A percentile compares a stretch with the other conserved stretches of the same genome.
Evolutionary conservation across 768 basidiomycete genomes (phyloP).

Genomic region (Pleurotus ostreatus): DNA sequence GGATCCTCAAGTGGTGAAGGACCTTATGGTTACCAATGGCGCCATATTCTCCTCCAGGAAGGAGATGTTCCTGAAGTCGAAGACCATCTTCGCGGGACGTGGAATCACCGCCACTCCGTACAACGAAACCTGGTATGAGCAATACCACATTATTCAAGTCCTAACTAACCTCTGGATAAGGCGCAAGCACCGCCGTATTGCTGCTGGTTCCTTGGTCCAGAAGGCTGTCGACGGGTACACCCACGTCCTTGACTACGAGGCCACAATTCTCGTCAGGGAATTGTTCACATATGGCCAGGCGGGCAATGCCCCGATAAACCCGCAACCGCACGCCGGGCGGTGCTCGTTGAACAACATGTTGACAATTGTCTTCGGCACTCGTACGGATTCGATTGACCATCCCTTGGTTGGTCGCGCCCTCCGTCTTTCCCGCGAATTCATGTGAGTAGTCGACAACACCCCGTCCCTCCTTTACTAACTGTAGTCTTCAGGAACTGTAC

Average conservation of each 20-base stretch:
- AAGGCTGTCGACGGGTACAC: constrained; percentile 32
- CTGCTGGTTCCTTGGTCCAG: constrained; percentile 25
- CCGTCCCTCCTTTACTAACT: not conserved
- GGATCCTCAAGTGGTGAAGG: constrained; percentile 38
- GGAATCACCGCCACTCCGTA: constrained; percentile 43
- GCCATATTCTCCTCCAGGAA: constrained; percentile 44
- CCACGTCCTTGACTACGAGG: constrained; percentile 33
- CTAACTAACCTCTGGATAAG: constrained; percentile 12
- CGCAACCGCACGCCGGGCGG: constrained; percentile 34
- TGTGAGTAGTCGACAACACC: constrained; percentile 23
- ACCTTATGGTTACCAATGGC: constrained; percentile 41
- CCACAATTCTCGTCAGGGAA: constrained; percentile 31
- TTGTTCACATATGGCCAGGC: constrained; percentile 28
- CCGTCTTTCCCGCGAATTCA: constrained; percentile 38
- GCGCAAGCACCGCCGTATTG: constrained; percentile 41
- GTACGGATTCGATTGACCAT: constrained; percentile 33
- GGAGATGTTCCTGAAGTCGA: constrained; percentile 39
- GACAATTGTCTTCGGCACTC: constrained; percentile 36
- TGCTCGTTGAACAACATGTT: constrained; percentile 42
- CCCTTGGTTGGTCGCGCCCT: constrained; percentile 33
- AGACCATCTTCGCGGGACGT: constrained; percentile 38
- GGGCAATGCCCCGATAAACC: constrained; percentile 32
- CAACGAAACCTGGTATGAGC: constrained; percentile 34
- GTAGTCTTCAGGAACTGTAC: constrained; percentile 28
- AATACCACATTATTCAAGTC: not conserved